Base-by-base conservation (phyloP, 441 rosid genomes). In the Bocquillonia castaneifolia region DNA sequence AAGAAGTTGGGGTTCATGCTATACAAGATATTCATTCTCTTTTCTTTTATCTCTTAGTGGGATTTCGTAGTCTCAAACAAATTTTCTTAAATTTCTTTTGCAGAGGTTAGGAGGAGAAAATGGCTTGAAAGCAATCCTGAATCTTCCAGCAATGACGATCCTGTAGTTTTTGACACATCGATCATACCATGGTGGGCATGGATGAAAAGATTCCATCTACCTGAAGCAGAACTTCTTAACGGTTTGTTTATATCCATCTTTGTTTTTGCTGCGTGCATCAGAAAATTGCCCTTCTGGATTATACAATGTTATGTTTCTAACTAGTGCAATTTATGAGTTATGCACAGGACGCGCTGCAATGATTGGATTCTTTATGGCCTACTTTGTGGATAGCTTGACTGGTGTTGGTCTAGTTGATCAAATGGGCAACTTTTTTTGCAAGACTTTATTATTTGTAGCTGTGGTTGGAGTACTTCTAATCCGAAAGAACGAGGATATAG, bases 311-410 rank as follows among this genome's bases (percentile, higher is more conserved):
- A 50, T n/a, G 68, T 59, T 45, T 62, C 40, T 23, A 15, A 54
- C 71, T 52, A 66, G 26, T 60, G 5, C 15, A 18, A 8, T 53
- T 72, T 54, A 10, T 58, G 74, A 42, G 64, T 59, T 56, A 51
- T 36, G 18, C 56, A 52, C 81, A 93, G 99, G 99, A 17, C 93
- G 96, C n/a, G 96, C 97, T 45, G 97, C 99, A 31, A 91, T 93
- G 99, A 58, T 91, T 15, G 97, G 99, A 17, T 91, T 93, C 85
- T 94, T 94, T 71, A 94, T 91, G 97, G 96, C 99, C 50, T 94
- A 91, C 81, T 74, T 91, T 25, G 97, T 93, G 28, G 99, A 93
- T 72, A 86, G 96, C 76, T 83, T 93, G 67, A 93, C 97, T 0
- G 97, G 96, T 25, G 91, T 86, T 2, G 97, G 99, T 65, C 85